A percentile compares a stretch with the other conserved stretches of the same genome.
These are phyloP conservation scores for Tuctoria greenei DNA, from an alignment of 176 grass and related monocot genomes.

Conservation along the genomic window DNA sequence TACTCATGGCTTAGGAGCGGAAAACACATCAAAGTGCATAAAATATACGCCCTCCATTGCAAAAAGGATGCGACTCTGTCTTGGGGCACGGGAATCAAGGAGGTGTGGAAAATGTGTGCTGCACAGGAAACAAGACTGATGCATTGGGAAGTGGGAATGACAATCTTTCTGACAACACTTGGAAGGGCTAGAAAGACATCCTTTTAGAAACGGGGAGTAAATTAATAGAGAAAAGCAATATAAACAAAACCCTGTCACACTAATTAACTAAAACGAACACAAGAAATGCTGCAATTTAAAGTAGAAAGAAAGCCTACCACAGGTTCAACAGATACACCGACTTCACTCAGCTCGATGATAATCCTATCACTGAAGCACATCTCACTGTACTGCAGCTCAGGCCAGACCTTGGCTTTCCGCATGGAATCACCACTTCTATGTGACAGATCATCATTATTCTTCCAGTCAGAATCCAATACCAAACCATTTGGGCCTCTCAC, in stretches of 20 bases:
- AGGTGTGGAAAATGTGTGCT: too few species aligned
- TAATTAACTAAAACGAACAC: slow-evolving; percentile 23
- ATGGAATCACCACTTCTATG: slow-evolving; percentile 44
- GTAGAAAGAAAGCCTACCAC: slow-evolving; percentile 49
- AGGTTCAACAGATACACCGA: slow-evolving; percentile 64
- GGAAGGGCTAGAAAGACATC: too few species aligned
- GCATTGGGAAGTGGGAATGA: too few species aligned
- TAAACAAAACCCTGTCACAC: background rate
- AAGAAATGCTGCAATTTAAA: slow-evolving; percentile 20
- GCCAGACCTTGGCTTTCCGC: slow-evolving; percentile 48
- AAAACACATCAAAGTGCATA: slow-evolving; percentile 24
- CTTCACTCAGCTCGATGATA: slow-evolving; percentile 72
- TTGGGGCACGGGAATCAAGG: too few species aligned
- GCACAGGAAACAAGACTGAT: too few species aligned
- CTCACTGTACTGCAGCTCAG: slow-evolving; percentile 67
- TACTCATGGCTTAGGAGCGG: background rate
- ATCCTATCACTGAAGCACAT: slow-evolving; percentile 75
- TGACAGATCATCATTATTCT: slow-evolving; percentile 50
- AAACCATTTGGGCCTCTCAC: slow-evolving; percentile 52
- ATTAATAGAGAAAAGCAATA: background rate
- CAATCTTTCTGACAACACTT: too few species aligned
- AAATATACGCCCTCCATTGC: slow-evolving; percentile 4
- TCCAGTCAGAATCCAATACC: slow-evolving; percentile 56
- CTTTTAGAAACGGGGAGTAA: background rate
- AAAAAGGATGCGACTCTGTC: too few species aligned